A percentile compares a stretch with the other conserved stretches of the same genome.
Conservation (phyloP, 805 yeast species). For the Metschnikowia koreensis region DNA sequence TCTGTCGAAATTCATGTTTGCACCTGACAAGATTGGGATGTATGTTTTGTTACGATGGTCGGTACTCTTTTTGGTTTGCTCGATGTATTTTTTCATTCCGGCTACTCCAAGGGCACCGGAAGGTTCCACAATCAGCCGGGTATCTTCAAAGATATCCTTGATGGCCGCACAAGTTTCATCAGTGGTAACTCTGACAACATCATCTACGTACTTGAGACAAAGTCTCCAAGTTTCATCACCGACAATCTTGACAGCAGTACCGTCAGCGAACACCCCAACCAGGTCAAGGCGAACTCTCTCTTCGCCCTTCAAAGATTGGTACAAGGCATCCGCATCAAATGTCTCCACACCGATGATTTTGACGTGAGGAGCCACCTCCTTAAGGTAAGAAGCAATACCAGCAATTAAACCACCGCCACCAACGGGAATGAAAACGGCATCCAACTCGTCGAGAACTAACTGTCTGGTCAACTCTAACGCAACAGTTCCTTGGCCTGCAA, state of each 20-base stretch:
- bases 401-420: conserved; percentile 98
- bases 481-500: conserved; percentile 98
- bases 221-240: conserved; percentile 93
- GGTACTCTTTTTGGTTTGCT: conserved; percentile 56
- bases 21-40: conserved; percentile 89
- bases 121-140: conserved; percentile 92
- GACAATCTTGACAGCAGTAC: conserved; percentile 88
- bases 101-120: conserved; percentile 97
- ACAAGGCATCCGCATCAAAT: conserved; percentile 89
- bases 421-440: conserved; percentile 87
- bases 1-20: conserved; percentile 97
- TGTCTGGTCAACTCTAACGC: conserved; percentile 93
- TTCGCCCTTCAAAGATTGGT: conserved; percentile 60
- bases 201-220: conserved; percentile 79
- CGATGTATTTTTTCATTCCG: conserved; percentile 82
- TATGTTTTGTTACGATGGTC: conserved; percentile 71
- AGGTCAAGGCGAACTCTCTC: conserved; percentile 54
- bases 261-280: conserved; percentile 99
- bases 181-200: conserved; percentile 77
- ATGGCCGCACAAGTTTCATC: conserved; percentile 97
- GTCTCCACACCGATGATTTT: conserved; percentile 96
- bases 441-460: conserved; percentile 67
- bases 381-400: conserved; percentile 86
- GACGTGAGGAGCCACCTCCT: conserved; percentile 96
- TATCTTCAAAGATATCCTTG: conserved; percentile 94